Conservation (phyloP, 1,284 basidiomycete genomes). For the Leccinum ponderosum region DNA sequence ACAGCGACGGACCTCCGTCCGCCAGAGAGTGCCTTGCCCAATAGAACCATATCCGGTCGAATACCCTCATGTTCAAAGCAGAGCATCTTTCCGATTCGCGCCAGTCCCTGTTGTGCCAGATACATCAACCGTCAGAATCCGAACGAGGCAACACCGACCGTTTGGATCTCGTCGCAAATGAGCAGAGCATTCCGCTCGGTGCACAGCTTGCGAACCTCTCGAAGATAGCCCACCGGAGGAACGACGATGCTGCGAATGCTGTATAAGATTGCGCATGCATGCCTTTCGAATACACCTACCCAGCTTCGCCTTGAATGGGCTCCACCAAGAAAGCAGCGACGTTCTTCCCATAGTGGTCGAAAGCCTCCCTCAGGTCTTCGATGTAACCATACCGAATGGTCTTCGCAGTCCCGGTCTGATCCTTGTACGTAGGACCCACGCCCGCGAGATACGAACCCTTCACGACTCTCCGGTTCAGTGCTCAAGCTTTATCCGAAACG, state of each 20-base stretch:
- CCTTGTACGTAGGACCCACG: slow-evolving; percentile 77
- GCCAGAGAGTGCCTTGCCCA: slow-evolving; percentile 96
- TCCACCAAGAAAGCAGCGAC: slow-evolving; percentile 95
- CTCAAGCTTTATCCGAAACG: slow-evolving; percentile 67
- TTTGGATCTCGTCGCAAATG: slow-evolving; percentile 98
- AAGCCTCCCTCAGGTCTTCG: slow-evolving; percentile 80
- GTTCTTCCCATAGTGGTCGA: slow-evolving; percentile 81
- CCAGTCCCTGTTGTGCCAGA: slow-evolving; percentile 58
- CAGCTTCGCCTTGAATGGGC: slow-evolving; percentile 98
- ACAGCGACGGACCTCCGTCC: slow-evolving; percentile 64
- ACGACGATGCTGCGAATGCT: slow-evolving; percentile 75
- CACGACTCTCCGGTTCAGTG: slow-evolving; percentile 90
- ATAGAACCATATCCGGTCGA: slow-evolving; percentile 89
- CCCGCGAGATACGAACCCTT: slow-evolving; percentile 82
- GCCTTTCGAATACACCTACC: slow-evolving; percentile 52
- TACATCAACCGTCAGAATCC: slow-evolving; percentile 2
- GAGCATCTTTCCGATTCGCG: slow-evolving; percentile 85
- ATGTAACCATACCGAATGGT: slow-evolving; percentile 82
- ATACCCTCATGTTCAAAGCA: slow-evolving; percentile 88
- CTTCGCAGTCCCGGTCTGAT: slow-evolving; percentile 47
- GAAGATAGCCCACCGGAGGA: slow-evolving; percentile 88
- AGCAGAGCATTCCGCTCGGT: slow-evolving; percentile 92
- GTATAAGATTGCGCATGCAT: slow-evolving; percentile 1
- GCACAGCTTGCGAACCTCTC: slow-evolving; percentile 80
- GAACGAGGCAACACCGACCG: slow-evolving; percentile 45